Conservation (phyloP, 2,329 filamentous ascomycete genomes). For the Graphilbum fragrans region DNA sequence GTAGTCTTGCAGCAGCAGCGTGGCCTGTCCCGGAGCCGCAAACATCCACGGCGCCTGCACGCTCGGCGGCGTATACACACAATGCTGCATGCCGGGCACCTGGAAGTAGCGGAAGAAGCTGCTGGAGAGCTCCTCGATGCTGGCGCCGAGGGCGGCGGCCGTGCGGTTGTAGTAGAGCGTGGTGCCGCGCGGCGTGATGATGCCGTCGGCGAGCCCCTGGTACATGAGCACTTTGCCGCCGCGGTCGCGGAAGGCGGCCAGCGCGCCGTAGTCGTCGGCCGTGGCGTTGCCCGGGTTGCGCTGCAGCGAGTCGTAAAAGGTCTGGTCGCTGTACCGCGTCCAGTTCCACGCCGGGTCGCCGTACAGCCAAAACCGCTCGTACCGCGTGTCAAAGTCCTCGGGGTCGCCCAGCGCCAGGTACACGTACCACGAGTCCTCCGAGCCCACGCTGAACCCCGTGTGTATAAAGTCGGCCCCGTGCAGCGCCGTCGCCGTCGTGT, state of each 20-base stretch:
- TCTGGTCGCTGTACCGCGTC: slow-evolving; percentile 15
- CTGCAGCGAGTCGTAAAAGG: slow-evolving; percentile 14
- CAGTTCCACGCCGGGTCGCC: slow-evolving; percentile 18
- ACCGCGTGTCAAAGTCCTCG: slow-evolving; percentile 14
- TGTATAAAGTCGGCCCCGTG: slow-evolving; percentile 14
- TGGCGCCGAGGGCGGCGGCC: slow-evolving; percentile 21
- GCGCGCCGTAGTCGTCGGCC: slow-evolving; percentile 15
- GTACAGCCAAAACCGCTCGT: slow-evolving; percentile 16
- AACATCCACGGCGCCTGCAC: slow-evolving; percentile 22
- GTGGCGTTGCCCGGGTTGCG: slow-evolving; percentile 17
- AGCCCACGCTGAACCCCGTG: slow-evolving; percentile 27
- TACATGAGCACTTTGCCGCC: slow-evolving; percentile 30
- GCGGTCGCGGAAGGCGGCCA: slow-evolving; percentile 16
- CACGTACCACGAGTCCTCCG: slow-evolving; percentile 22
- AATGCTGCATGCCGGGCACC: slow-evolving; percentile 40
- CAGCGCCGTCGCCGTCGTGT: background rate
- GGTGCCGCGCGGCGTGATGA: slow-evolving; percentile 20
- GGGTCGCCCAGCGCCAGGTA: slow-evolving; percentile 11
- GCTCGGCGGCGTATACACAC: slow-evolving; percentile 17
- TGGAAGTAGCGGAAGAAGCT: slow-evolving; percentile 36
- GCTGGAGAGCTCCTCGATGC: slow-evolving; percentile 21
- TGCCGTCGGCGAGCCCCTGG: slow-evolving; percentile 26
- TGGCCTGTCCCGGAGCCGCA: slow-evolving; percentile 16
- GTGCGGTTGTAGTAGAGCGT: slow-evolving; percentile 21
- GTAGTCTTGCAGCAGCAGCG: slow-evolving; percentile 5